Evolutionary conservation across 192 early-diverging fungal genomes (phyloP), one percentile per base, ranked within the genome.

Genomic region (Coemansia aciculifera): DNA sequence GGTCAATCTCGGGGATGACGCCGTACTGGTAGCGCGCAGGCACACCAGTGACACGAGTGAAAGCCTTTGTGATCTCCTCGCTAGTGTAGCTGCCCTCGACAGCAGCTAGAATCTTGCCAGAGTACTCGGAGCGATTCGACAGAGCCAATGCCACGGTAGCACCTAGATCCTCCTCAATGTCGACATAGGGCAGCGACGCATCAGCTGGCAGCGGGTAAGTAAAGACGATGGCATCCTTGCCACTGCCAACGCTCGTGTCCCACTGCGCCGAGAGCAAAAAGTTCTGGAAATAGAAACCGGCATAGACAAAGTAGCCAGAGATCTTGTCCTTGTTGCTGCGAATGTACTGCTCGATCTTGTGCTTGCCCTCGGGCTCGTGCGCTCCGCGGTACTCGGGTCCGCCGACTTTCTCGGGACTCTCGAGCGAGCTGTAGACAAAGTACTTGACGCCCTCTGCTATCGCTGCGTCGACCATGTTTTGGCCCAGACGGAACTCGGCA

Each of bases 271-370:
- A 74, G 32, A 44, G 40, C 15, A 62, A 49, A 43, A 62, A 75
- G 51, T 80, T 80, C 21, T 75, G 69, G 69, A 80, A 72, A 36
- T 80, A 80, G 34, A 52, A 61, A 2, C 66, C 78, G 31, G 68
- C 48, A 21, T 67, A 62, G 59, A 80, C 29, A 31, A 72, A 42
- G 43, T 62, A 71, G 0, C 72, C 68, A 10, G 44, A 15, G 59
- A 80, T 75, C 59, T 64, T 43, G 60, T 59, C 67, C 1, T 59
- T 11, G 59, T 75, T 80, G 69, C 72, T 71, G 7, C 12, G 27
- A 15, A 80, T 46, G 19, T 80, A 80, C 52, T 80, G 49, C 24
- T 69, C 67, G 31, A 75, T 38, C 64, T 42, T 66, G 24, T 80
- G 27, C 60, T 80, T 80, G 36, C 69, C 73, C 13, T 80, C 78